These are phyloP conservation scores for Limonium bicolor DNA, from an alignment of 148 eudicot genomes.

Conservation along the genomic window DNA sequence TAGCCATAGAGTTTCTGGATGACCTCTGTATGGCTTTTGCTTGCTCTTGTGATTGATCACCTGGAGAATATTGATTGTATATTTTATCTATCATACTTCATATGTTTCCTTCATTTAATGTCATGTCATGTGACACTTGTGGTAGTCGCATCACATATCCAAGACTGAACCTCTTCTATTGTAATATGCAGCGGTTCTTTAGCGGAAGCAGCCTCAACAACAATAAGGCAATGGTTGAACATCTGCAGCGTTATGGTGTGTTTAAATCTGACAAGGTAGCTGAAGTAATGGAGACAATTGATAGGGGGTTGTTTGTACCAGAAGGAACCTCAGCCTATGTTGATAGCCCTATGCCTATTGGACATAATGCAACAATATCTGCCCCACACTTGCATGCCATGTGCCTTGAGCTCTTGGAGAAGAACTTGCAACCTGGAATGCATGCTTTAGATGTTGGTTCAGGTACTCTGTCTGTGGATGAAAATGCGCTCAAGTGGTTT, in stretches of 20 bases:
- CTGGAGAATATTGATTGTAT: background rate
- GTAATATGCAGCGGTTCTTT: conserved; percentile 37
- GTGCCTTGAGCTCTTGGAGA: conserved; percentile 74
- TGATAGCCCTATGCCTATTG: conserved; percentile 85
- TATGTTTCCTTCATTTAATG: background rate
- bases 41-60: background rate
- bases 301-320: conserved; percentile 90
- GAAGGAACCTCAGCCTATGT: conserved; percentile 55
- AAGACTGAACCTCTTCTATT: background rate
- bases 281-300: conserved; percentile 81
- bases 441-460: conserved; percentile 94
- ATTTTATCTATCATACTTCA: background rate
- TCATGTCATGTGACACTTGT: background rate
- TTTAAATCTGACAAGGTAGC: conserved; percentile 52
- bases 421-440: conserved; percentile 88
- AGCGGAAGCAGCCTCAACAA: conserved; percentile 29
- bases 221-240: conserved; percentile 54
- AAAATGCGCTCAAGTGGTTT: background rate
- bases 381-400: conserved; percentile 99
- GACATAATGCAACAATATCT: conserved; percentile 88
- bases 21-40: background rate
- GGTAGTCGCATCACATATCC: background rate
- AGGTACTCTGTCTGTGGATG: conserved; percentile 29
- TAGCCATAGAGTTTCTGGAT: background rate
- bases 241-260: conserved; percentile 50